Base-by-base conservation (phyloP, 164 flowering plant genomes). In the Magnolia sinica region DNA sequence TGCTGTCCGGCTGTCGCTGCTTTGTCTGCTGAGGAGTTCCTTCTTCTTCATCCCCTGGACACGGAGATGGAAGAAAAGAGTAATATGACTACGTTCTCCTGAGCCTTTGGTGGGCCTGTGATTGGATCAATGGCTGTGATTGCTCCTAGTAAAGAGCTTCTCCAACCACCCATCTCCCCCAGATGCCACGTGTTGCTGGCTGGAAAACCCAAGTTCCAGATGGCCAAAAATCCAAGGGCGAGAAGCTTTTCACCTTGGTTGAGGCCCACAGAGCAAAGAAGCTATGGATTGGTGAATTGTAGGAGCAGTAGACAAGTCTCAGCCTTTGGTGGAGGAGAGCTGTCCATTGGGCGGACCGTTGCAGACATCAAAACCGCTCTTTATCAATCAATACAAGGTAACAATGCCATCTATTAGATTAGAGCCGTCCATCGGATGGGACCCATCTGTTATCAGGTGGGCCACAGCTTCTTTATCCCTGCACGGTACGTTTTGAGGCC, bases 311-410 rank as follows among this genome's bases (percentile, higher is more conserved):
- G 61, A 55, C 61, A 55, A 8, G 61, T 11, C 3, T 0, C 61
- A 55, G 61, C 61, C 18, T 55, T 16, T 55, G 61, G 61, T 9
- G 61, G 16, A 55, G 61, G 61, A 55, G 61, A 55, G 45, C 45
- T 7, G 45, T 37, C 45, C 45, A 37, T 37, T 55, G 18, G 61
- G 61, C 2, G 13, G 70, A 73, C 85, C 18, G 50, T 72, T 79
- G 24, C 84, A 74, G 87, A 86, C 74, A 80, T 87, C 72, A 94
- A 94, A 81, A 29, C 77, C 31, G 73, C 81, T 52, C 88, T 95
- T 69, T 84, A 86, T 79, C 64, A 68, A 49, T 58, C 77, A 68
- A 24, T 91, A 27, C 78, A 89, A 88, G 96, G 96, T 91, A 80
- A 58, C 72, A 45, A 59, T 61, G n/a, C n/a, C n/a, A n/a, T n/a